phyloP scores from a whole-genome alignment of 345 rosid species.

The Populus ilicifolia region DNA sequence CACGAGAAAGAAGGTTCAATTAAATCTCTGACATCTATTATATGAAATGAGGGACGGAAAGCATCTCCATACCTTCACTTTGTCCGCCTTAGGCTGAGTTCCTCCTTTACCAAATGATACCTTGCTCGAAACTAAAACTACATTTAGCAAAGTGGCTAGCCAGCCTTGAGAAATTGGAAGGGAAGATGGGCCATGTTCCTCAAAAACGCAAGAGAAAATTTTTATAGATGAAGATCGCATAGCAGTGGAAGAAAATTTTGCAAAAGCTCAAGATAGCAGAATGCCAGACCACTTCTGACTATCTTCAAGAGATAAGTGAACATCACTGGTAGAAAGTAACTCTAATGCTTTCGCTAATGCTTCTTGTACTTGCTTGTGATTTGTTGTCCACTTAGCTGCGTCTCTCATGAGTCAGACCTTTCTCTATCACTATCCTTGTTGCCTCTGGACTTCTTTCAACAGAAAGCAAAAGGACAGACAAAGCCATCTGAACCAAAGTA shows the following conservation, averaged over 20 bases:
- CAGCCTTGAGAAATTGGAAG: constrained; percentile 92
- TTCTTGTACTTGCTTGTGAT: constrained; percentile 75
- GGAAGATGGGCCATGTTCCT: constrained; percentile 68
- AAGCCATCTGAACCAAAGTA: constrained; percentile 71
- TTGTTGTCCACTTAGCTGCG: constrained; percentile 57
- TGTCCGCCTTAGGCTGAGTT: constrained; percentile 51
- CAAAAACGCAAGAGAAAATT: constrained; percentile 79
- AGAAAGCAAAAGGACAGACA: constrained; percentile 79
- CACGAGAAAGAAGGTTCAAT: neutral
- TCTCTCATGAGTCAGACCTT: constrained; percentile 84
- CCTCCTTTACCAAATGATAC: constrained; percentile 50
- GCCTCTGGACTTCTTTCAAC: constrained; percentile 76
- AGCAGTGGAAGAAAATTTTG: constrained; percentile 53
- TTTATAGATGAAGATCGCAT: constrained; percentile 65
- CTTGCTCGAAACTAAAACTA: constrained; percentile 54
- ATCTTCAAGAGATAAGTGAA: constrained; percentile 77
- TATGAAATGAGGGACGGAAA: neutral
- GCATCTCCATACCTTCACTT: constrained; percentile 54
- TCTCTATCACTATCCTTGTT: constrained; percentile 59
- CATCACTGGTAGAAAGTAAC: constrained; percentile 56
- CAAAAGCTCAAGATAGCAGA: constrained; percentile 77
- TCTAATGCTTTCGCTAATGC: constrained; percentile 82
- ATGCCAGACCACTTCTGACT: constrained; percentile 89
- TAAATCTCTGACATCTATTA: neutral
- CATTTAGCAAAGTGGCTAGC: constrained; percentile 71